Conservation (phyloP, 352 stramenopile genomes). For the Globisporangium lucens region DNA sequence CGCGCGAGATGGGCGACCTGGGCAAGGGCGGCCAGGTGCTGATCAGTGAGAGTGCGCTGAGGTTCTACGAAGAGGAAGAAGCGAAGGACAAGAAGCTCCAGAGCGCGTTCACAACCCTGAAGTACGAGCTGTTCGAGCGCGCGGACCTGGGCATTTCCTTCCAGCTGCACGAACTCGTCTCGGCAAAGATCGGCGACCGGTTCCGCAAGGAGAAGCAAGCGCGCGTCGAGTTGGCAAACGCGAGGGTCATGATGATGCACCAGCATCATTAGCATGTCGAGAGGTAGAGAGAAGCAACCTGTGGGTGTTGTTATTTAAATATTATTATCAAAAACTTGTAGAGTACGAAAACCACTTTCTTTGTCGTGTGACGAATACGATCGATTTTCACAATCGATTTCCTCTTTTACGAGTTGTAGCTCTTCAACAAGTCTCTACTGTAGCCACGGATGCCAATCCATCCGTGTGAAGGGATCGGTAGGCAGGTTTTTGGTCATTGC, state of each 20-base stretch:
- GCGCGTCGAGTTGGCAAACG: not conserved
- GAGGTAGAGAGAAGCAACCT: not conserved
- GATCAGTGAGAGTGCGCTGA: slow-evolving; percentile 51
- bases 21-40: slow-evolving; percentile 67
- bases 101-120: slow-evolving; percentile 24
- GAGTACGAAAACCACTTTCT: not conserved
- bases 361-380: too few species aligned
- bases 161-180: slow-evolving; percentile 40
- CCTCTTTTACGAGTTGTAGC: not conserved
- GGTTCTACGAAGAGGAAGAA: slow-evolving; percentile 31
- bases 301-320: not conserved
- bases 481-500: not conserved
- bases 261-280: slow-evolving; percentile 6
- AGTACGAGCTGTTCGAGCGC: slow-evolving; percentile 31
- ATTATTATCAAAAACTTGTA: not conserved
- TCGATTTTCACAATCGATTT: too few species aligned
- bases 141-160: slow-evolving; percentile 36
- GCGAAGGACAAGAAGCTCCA: slow-evolving; percentile 16
- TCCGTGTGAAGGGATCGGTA: not conserved
- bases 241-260: slow-evolving; percentile 21
- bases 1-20: slow-evolving; percentile 62
- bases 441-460: not conserved
- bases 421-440: not conserved
- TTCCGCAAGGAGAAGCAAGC: slow-evolving; percentile 26
- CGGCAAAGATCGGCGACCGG: slow-evolving; percentile 34